phyloP scores from a whole-genome alignment of 208 protist genomes.

The Phytomonas sp. region DNA sequence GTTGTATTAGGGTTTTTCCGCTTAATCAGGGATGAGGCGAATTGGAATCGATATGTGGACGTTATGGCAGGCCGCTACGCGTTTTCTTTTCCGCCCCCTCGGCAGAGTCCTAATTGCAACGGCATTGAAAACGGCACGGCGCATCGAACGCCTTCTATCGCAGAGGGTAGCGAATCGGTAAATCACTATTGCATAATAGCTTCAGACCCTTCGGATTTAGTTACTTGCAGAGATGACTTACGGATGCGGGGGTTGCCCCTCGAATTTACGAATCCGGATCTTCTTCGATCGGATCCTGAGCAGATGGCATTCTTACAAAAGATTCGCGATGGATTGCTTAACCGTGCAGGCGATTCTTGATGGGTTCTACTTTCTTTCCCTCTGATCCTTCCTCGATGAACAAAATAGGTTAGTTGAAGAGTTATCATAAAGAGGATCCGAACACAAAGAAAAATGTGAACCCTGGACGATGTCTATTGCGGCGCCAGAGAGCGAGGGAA shows the following conservation, averaged over 20 bases:
- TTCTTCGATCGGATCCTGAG: constrained; percentile 33
- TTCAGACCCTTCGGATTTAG: constrained; percentile 46
- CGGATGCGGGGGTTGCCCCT: constrained; percentile 60
- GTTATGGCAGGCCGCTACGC: constrained; percentile 24
- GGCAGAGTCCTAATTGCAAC: neutral
- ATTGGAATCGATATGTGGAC: constrained; percentile 72
- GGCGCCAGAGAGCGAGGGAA: too few relatives aligned
- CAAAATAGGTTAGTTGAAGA: too few relatives aligned
- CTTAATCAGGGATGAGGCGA: constrained; percentile 48
- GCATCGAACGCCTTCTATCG: neutral
- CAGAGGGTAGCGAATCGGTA: too few relatives aligned
- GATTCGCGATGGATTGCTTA: constrained; percentile 21
- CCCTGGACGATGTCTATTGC: too few relatives aligned
- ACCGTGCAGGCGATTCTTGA: neutral
- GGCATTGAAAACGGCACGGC: constrained; percentile 3
- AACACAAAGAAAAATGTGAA: too few relatives aligned
- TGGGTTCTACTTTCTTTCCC: neutral
- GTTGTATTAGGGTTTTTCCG: constrained; percentile 56
- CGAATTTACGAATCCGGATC: constrained; percentile 55
- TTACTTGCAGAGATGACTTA: constrained; percentile 32
- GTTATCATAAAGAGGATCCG: too few relatives aligned
- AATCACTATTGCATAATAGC: constrained; percentile 64
- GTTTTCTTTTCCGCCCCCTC: neutral
- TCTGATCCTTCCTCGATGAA: neutral
- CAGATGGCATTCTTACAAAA: constrained; percentile 20